Conservation (phyloP, 2,329 filamentous ascomycete genomes). For the Diaporthe ampelina region DNA sequence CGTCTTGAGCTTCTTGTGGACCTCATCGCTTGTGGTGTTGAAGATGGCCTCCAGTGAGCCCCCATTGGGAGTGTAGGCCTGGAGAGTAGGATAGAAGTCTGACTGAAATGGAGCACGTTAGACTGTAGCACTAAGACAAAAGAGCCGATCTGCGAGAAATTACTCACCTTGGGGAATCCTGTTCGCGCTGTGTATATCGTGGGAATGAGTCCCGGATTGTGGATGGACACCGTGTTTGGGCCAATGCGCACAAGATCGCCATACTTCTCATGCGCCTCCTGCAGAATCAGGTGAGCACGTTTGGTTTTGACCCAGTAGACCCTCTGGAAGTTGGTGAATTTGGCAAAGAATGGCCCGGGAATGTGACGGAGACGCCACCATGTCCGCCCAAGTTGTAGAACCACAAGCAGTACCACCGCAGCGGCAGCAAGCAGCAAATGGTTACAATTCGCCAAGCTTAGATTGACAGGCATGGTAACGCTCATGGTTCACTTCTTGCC, state of each 20-base stretch:
- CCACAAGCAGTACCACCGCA: not conserved
- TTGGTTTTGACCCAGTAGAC: constrained; percentile 44
- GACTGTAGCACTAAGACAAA: not conserved
- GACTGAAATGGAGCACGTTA: constrained; percentile 36
- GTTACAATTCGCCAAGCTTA: not conserved
- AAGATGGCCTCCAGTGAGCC: constrained; percentile 47
- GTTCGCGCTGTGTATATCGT: constrained; percentile 43
- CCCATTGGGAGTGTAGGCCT: constrained; percentile 44
- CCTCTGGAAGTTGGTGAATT: constrained; percentile 42
- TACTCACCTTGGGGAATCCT: constrained; percentile 45
- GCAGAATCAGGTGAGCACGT: constrained; percentile 40
- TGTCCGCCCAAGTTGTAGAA: not conserved
- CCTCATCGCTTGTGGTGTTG: constrained; percentile 48
- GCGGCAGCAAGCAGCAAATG: not conserved
- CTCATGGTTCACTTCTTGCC: not conserved
- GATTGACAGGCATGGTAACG: not conserved
- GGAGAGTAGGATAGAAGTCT: constrained; percentile 48
- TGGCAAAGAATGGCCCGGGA: constrained; percentile 44
- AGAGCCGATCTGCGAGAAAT: not conserved
- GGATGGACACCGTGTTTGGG: constrained; percentile 62
- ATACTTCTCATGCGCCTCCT: constrained; percentile 57
- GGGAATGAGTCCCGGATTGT: constrained; percentile 52
- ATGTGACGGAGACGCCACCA: constrained; percentile 44
- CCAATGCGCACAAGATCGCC: constrained; percentile 64
- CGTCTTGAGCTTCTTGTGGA: constrained; percentile 48